Evolutionary conservation across 2,329 filamentous ascomycete species (phyloP), one percentile per base, ranked within the genome.

Genomic region (Capronia coronata): DNA sequence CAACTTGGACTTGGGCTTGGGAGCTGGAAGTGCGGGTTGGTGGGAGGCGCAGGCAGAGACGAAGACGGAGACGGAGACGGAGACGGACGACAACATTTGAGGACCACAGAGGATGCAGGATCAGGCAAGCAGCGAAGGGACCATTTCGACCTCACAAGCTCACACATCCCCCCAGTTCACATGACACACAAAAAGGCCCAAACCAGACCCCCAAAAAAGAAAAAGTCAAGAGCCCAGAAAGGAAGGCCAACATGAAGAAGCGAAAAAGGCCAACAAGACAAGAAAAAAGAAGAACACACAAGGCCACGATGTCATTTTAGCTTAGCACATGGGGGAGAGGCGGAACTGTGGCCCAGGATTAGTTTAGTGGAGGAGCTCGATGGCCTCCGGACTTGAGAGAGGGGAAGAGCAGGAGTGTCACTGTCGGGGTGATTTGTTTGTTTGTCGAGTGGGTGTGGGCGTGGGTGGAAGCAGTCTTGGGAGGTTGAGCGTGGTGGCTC

Each of bases 91-190:
- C 6, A 27, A 10, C 6, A 10, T n/a, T n/a, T n/a, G 29, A 32
- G 34, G 34, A 37, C 34, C 34, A 19, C 34, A 19, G 34, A 37
- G 34, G 34, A 37, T 37, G 14, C 18, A 18, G 14, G 14, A 6
- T 5, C 30, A 18, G 14, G n/a, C 14, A 25, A 32, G 22, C n/a
- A 19, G 42, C 21, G 10, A n/a, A 19, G 25, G 42, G 27, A 44
- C 7, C 42, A 44, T 44, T 44, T 37, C 42, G 42, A 44, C 42
- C 42, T 44, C 14, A 34, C 42, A 32, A 32, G 9, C 27, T 14
- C 34, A 16, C 42, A 44, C 11, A 30, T 6, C 27, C 18, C 42
- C 27, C 10, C 42, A 44, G 5, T 18, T 37, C 34, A 34, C 43
- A 39, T 18, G 18, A 29, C 44, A 39, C 18, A 29, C 5, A 37